Base-by-base conservation (phyloP, 768 basidiomycete species). In the Postia placenta region DNA sequence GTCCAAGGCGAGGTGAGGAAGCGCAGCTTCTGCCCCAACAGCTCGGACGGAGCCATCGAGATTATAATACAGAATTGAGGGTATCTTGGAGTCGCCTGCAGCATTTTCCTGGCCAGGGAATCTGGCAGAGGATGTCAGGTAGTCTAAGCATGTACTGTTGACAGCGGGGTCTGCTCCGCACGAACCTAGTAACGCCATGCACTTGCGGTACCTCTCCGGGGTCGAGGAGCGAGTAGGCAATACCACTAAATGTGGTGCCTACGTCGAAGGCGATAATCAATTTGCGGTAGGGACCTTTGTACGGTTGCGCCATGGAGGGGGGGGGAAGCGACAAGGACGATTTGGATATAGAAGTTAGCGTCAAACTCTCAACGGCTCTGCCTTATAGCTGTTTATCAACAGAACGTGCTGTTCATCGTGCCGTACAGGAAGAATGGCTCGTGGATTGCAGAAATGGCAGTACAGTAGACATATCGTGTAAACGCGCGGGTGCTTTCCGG, bases 221-320 rank as follows among this genome's bases (percentile, higher is more conserved):
- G 42, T 69, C 64, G 6, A 70, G 63, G 30, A 69, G 56, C 25
- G 62, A 64, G 51, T 78, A 78, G 0, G 73, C 73, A 7, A 78
- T 65, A 2, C 75, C 75, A 33, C 76, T 77, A 39, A 64, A 77
- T 0, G 74, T 79, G 1, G 74, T 79, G 4, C 78, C 78, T 1
- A 80, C 58, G 49, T 80, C 78, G 28, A 80, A 73, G 0, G 75
- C 77, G 25, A 80, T 54, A 2, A 78, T 70, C 5, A 79, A 60
- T 47, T 70, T 71, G 30, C 71, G 69, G 26, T 56, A 49, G 6
- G 63, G n/a, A 15, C 76, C 78, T 25, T 55, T 58, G 62, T 73
- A 75, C 2, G 69, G 66, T 26, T 50, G n/a, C n/a, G n/a, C n/a
- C n/a, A 42, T 19, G 7, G 44, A 17, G 9, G 37, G 39, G 43